Percentiles rank a stretch among this genome's conserved stretches.
phyloP scores from a whole-genome alignment of 2,329 filamentous ascomycete species.

The Chrysoporthe deuterocubensis region DNA sequence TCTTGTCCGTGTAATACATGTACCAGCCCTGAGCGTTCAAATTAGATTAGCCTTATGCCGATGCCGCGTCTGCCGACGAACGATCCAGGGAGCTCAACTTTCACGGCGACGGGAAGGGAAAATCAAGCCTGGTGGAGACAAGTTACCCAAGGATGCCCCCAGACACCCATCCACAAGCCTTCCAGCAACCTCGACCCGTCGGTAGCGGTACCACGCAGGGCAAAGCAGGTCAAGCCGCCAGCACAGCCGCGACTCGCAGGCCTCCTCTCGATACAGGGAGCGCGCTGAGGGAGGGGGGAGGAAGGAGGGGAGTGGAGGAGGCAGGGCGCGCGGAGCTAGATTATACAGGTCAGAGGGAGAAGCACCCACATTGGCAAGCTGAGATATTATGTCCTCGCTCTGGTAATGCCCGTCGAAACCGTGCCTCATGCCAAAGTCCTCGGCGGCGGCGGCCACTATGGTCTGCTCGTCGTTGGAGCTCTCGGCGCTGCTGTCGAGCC shows the following conservation, averaged over 20 bases:
- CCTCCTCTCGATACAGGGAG: too few species aligned
- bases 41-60: slow-evolving; percentile 30
- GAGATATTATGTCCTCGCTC: slow-evolving; percentile 84
- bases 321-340: not conserved
- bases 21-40: slow-evolving; percentile 79
- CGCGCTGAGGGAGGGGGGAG: not conserved
- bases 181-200: too few species aligned
- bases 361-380: slow-evolving; percentile 74
- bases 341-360: slow-evolving; percentile 14
- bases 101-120: slow-evolving; percentile 1
- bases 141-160: too few species aligned
- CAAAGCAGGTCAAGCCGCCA: too few species aligned
- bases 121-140: not conserved
- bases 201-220: too few species aligned
- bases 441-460: slow-evolving; percentile 41
- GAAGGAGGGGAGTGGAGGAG: slow-evolving; percentile 7
- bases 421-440: slow-evolving; percentile 68
- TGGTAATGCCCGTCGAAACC: slow-evolving; percentile 93
- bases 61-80: not conserved
- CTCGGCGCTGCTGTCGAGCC: slow-evolving; percentile 35
- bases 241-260: too few species aligned
- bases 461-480: slow-evolving; percentile 41
- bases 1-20: slow-evolving; percentile 99
- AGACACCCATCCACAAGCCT: too few species aligned
- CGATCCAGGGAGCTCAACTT: not conserved